phyloP scores from a whole-genome alignment of 2,329 filamentous ascomycete genomes.

The Sphaerostilbella broomeana region DNA sequence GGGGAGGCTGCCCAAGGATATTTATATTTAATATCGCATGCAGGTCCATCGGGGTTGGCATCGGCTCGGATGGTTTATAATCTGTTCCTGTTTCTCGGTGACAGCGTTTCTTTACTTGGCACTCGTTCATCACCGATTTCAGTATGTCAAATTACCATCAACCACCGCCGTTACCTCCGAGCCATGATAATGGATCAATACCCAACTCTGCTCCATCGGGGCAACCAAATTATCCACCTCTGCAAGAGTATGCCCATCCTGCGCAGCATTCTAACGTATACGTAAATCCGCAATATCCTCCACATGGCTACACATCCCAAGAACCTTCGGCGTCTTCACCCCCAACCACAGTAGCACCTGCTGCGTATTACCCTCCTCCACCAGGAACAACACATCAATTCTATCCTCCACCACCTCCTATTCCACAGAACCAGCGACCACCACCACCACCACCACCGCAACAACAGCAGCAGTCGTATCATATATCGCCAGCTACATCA shows the following conservation, averaged over 20 bases:
- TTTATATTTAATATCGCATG: slow-evolving; percentile 5
- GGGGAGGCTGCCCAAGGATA: neutral
- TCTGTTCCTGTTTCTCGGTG: too few relatives aligned
- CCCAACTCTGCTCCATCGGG: neutral
- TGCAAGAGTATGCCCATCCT: neutral
- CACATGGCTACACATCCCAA: neutral
- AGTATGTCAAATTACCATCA: slow-evolving; percentile 7
- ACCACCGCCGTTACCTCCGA: slow-evolving; percentile 9
- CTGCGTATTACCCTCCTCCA: slow-evolving; percentile 7
- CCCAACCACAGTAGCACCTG: neutral
- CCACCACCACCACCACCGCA: neutral
- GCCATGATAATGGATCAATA: slow-evolving; percentile 1
- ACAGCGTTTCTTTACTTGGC: too few relatives aligned
- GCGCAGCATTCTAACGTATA: slow-evolving; percentile 1
- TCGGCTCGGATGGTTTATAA: too few relatives aligned
- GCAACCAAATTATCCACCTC: neutral
- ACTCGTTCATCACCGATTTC: too few relatives aligned
- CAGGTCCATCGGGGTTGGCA: too few relatives aligned
- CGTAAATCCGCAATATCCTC: neutral
- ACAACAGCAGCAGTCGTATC: too few relatives aligned
- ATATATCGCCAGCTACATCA: too few relatives aligned
- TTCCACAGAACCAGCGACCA: neutral
- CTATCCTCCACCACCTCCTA: neutral
- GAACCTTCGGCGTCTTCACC: neutral
- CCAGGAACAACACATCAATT: slow-evolving; percentile 6